Percentiles rank a stretch among this genome's conserved stretches.
Conservation (phyloP, 352 stramenopile species). For the Aphanomyces invadans region DNA sequence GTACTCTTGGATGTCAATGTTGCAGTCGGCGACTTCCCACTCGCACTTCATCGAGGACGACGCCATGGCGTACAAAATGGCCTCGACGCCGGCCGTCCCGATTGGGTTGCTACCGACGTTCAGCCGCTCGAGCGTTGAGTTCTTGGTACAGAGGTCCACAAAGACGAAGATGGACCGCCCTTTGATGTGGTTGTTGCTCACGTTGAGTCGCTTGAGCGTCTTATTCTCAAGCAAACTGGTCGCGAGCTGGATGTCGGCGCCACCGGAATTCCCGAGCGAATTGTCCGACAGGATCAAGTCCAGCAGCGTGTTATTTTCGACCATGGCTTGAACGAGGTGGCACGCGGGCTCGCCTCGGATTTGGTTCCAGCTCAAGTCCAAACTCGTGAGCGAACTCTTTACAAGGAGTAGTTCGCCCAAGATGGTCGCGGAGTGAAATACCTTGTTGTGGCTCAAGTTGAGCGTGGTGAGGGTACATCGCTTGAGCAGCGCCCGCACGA, state of each 20-base stretch:
- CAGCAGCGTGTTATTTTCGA: conserved; percentile 59
- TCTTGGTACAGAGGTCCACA: conserved; percentile 53
- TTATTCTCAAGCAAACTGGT: conserved; percentile 58
- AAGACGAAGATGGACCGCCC: conserved; percentile 53
- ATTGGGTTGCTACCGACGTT: conserved; percentile 63
- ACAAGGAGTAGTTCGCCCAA: conserved; percentile 56
- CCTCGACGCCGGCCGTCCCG: conserved; percentile 45
- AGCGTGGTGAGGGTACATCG: conserved; percentile 58
- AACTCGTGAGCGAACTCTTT: conserved; percentile 42
- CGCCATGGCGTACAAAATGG: conserved; percentile 45
- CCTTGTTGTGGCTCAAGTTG: conserved; percentile 52
- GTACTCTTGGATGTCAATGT: conserved; percentile 35
- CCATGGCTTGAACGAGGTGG: conserved; percentile 55
- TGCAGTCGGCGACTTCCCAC: conserved; percentile 56
- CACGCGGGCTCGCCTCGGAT: conserved; percentile 58
- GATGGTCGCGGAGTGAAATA: conserved; percentile 49
- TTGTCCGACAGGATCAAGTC: conserved; percentile 64
- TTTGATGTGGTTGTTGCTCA: conserved; percentile 64
- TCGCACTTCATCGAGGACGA: conserved; percentile 45
- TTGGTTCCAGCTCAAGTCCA: conserved; percentile 73
- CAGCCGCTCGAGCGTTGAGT: conserved; percentile 42
- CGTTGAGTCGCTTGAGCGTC: conserved; percentile 45
- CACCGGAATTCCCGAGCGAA: conserved; percentile 58
- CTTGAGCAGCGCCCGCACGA: conserved; percentile 60
- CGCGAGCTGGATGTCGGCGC: conserved; percentile 51